These are phyloP conservation scores for Fraxinus excelsior DNA, from an alignment of 257 asterid species.

Conservation along the genomic window DNA sequence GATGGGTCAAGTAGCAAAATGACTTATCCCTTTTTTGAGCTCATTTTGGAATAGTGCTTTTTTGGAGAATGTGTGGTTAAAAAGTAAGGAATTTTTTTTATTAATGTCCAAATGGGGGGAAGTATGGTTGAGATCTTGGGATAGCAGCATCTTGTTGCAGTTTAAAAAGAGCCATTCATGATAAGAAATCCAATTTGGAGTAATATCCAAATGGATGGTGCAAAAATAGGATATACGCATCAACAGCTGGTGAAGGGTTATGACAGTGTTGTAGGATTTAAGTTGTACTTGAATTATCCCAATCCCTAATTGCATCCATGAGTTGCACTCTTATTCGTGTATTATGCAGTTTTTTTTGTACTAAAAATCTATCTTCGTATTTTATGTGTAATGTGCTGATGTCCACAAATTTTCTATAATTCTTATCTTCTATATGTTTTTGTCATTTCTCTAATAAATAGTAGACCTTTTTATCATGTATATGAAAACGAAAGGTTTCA, in stretches of 20 bases:
- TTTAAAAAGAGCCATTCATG: background rate
- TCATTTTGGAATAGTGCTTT: too few relatives aligned
- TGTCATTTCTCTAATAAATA: too few relatives aligned
- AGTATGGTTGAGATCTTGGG: too few relatives aligned
- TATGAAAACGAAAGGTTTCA: too few relatives aligned
- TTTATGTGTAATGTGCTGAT: too few relatives aligned
- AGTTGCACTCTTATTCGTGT: background rate
- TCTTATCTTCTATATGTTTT: too few relatives aligned
- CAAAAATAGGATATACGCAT: background rate
- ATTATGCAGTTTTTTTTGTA: too few relatives aligned
- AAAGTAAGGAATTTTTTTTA: background rate
- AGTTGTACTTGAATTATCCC: background rate
- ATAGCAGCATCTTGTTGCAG: background rate
- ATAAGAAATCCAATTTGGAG: background rate
- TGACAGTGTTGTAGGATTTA: background rate
- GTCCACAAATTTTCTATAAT: too few relatives aligned
- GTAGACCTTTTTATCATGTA: too few relatives aligned
- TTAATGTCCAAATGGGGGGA: too few relatives aligned
- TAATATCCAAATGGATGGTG: background rate
- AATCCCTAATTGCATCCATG: background rate
- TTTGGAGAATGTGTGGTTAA: too few relatives aligned
- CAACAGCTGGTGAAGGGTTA: background rate
- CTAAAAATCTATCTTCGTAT: too few relatives aligned
- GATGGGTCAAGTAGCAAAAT: background rate
- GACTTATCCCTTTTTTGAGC: background rate